Evolutionary conservation across 495 filamentous ascomycete species (phyloP).

Genomic region (Daldinia vernicosa): DNA sequence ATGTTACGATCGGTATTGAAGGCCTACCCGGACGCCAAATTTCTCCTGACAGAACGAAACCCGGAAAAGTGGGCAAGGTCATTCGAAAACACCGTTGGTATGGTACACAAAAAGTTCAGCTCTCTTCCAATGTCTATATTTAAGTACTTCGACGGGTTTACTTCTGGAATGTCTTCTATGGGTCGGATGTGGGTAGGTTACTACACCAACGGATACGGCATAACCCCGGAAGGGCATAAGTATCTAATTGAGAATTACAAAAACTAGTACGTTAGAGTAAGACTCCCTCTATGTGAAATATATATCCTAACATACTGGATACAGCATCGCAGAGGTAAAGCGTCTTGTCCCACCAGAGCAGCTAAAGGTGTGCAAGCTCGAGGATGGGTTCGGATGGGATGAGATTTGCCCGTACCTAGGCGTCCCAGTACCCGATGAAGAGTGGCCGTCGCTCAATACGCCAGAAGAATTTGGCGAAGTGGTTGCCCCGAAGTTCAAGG

Average conservation of each 20-base stretch:
- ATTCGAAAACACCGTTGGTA: constrained; percentile 34
- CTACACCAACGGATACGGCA: constrained; percentile 32
- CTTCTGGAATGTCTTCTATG: constrained; percentile 21
- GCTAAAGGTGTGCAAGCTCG: constrained; percentile 42
- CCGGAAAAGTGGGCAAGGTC: constrained; percentile 49
- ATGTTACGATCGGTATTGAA: constrained; percentile 39
- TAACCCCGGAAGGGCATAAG: constrained; percentile 27
- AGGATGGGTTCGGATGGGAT: constrained; percentile 49
- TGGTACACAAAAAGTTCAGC: background rate
- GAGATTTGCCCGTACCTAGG: constrained; percentile 45
- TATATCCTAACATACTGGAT: background rate
- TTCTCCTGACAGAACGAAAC: constrained; percentile 46
- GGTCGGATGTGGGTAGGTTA: background rate
- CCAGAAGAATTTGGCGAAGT: constrained; percentile 39
- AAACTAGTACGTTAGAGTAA: constrained; percentile 38
- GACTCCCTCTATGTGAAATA: background rate
- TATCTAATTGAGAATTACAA: constrained; percentile 41
- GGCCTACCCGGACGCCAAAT: constrained; percentile 49
- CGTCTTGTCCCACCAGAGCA: constrained; percentile 44
- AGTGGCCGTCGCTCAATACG: constrained; percentile 40
- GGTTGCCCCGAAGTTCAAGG: constrained; percentile 11
- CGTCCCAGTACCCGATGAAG: constrained; percentile 40
- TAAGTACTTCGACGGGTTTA: constrained; percentile 34
- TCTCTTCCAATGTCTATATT: constrained; percentile 39
- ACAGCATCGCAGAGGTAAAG: constrained; percentile 47